Evolutionary conservation across 169 alveolate species (phyloP).

Genomic region (Cryptosporidium sp.): DNA sequence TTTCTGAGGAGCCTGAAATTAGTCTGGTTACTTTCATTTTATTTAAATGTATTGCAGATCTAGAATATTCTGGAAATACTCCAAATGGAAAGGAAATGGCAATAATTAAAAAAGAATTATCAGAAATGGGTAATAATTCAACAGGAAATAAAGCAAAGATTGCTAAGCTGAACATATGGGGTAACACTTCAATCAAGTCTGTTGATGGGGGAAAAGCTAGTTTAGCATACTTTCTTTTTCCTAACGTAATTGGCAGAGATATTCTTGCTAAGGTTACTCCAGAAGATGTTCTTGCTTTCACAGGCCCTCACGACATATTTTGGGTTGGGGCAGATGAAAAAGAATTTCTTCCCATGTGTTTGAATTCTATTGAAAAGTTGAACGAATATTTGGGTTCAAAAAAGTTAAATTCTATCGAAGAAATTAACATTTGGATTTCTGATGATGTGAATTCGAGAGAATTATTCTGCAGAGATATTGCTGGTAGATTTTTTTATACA

Average conservation of each 20-base stretch:
- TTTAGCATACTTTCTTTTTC: slow-evolving; percentile 58
- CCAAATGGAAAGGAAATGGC: slow-evolving; percentile 4
- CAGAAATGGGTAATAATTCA: neutral
- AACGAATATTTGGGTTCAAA: slow-evolving; percentile 5
- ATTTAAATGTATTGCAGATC: slow-evolving; percentile 53
- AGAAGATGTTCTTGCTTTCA: slow-evolving; percentile 55
- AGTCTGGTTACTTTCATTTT: slow-evolving; percentile 47
- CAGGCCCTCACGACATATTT: slow-evolving; percentile 67
- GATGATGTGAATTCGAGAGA: slow-evolving; percentile 49
- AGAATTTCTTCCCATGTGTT: slow-evolving; percentile 53
- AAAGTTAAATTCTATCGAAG: slow-evolving; percentile 6
- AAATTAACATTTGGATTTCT: slow-evolving; percentile 46
- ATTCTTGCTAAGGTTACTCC: slow-evolving; percentile 31
- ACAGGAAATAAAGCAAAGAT: neutral
- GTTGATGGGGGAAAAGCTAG: slow-evolving; percentile 1
- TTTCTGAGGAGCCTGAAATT: slow-evolving; percentile 72
- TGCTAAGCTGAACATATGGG: slow-evolving; percentile 19
- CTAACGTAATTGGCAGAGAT: slow-evolving; percentile 41
- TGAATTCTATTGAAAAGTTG: slow-evolving; percentile 48
- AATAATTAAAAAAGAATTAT: slow-evolving; percentile 7
- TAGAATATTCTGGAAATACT: slow-evolving; percentile 12
- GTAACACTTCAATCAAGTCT: slow-evolving; percentile 35
- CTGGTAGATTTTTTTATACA: slow-evolving; percentile 68
- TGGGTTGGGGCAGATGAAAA: slow-evolving; percentile 72
- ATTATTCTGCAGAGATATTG: slow-evolving; percentile 65